These are phyloP conservation scores for Cardiospermum halicacabum DNA, from an alignment of 345 rosid genomes.

Conservation along the genomic window DNA sequence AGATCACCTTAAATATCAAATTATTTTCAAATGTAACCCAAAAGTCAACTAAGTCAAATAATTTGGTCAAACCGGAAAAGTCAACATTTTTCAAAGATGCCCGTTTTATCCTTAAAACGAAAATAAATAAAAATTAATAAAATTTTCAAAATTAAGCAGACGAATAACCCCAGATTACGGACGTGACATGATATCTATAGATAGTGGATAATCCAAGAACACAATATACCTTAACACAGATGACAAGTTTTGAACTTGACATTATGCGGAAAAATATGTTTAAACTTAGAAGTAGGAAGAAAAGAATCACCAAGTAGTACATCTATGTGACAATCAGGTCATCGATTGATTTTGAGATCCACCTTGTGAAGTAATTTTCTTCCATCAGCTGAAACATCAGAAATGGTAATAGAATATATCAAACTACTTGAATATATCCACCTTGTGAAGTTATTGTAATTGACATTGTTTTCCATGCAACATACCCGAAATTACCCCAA, in stretches of 20 bases:
- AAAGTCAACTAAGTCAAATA: too few relatives aligned
- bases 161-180: too few relatives aligned
- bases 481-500: constrained; percentile 39
- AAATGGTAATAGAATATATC: not conserved
- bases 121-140: too few relatives aligned
- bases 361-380: constrained; percentile 24
- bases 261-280: not conserved
- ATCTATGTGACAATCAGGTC: constrained; percentile 31
- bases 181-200: too few relatives aligned
- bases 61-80: too few relatives aligned
- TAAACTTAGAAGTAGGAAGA: not conserved
- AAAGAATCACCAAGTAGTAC: constrained; percentile 20
- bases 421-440: not conserved
- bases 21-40: too few relatives aligned
- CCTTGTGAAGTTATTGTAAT: not conserved
- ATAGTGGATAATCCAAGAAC: constrained; percentile 39
- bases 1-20: too few relatives aligned
- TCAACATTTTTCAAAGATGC: too few relatives aligned
- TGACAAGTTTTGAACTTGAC: not conserved
- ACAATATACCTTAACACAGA: constrained; percentile 37
- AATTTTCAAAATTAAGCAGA: too few relatives aligned
- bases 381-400: constrained; percentile 8
- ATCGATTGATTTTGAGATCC: constrained; percentile 37
- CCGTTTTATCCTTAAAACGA: too few relatives aligned
- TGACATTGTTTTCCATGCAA: not conserved